Base-by-base conservation (phyloP, 345 rosid species). In the Euphorbia lathyris region DNA sequence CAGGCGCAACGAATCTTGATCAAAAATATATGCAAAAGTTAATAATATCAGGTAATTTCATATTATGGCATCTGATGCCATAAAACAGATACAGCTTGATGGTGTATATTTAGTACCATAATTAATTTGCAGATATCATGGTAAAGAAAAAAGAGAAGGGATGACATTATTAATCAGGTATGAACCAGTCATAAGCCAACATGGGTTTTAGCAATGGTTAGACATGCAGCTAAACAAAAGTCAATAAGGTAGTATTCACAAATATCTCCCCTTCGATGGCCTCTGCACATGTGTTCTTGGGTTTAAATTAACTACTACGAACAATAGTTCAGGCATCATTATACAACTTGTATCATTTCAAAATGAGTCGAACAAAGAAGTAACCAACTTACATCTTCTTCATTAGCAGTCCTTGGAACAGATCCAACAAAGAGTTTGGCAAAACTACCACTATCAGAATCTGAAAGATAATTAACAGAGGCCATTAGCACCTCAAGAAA, bases 341-440 rank as follows among this genome's bases (percentile, higher is more conserved):
- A 51, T 51, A 11, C 7, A n/a, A 30, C 40, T 58, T 30, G 0
- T 38, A 47, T 23, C 23, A 63, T 56, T 40, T 16, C 53, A 63
- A 32, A 32, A 13, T 29, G 40, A 48, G 6, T 60, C 52, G 67
- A 63, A 32, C 14, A 48, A n/a, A 9, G 19, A 34, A 52, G n/a
- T 23, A 72, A 45, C 9, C 19, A 60, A 84, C 94, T 90, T 81
- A 95, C 99, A 77, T 95, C 98, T 67, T 86, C 86, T 75, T 95
- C 99, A 27, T 72, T 68, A 34, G 88, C 87, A 65, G 94, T 86
- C 83, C 90, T 86, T 27, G 99, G 99, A 77, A 95, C 98, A 7
- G 99, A 95, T 60, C 99, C 99, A 75, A 95, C 94, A 86, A 95
- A 95, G 71, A 92, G 97, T 82, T 95, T 95, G 67, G 97, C 96